phyloP scores from a whole-genome alignment of 202 grass and related monocot species.

The Brachypodium distachyon region DNA sequence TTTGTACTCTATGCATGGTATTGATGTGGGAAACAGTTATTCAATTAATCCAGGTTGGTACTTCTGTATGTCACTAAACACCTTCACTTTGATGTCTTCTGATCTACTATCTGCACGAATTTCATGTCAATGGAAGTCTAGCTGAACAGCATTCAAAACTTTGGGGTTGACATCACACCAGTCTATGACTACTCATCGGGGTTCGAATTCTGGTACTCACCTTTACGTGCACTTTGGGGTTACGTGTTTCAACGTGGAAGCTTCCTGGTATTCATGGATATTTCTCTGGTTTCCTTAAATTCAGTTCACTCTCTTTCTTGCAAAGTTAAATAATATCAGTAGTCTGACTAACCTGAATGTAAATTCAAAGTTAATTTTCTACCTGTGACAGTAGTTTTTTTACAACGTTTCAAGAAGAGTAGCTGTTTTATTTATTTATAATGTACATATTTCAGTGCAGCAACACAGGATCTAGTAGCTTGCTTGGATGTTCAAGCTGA shows the following conservation, averaged over 20 bases:
- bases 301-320: neutral
- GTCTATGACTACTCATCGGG: neutral
- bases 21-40: no score
- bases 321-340: neutral
- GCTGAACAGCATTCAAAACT: neutral
- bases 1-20: neutral
- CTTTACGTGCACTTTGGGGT: neutral
- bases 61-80: neutral
- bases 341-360: neutral
- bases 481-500: neutral
- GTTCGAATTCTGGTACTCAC: neutral
- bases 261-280: neutral
- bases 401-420: neutral
- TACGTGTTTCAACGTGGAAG: neutral
- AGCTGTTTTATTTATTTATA: neutral
- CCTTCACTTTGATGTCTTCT: neutral
- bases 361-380: neutral
- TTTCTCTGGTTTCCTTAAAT: neutral
- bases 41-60: neutral
- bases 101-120: neutral
- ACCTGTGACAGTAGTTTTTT: neutral
- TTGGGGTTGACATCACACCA: neutral
- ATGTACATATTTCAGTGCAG: constrained; percentile 1
- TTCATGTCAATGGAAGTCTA: neutral
- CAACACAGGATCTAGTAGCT: neutral